Percentiles rank a stretch among this genome's conserved stretches.
Conservation (phyloP, 2,329 filamentous ascomycete genomes). For the Pyrenochaeta sp. region DNA sequence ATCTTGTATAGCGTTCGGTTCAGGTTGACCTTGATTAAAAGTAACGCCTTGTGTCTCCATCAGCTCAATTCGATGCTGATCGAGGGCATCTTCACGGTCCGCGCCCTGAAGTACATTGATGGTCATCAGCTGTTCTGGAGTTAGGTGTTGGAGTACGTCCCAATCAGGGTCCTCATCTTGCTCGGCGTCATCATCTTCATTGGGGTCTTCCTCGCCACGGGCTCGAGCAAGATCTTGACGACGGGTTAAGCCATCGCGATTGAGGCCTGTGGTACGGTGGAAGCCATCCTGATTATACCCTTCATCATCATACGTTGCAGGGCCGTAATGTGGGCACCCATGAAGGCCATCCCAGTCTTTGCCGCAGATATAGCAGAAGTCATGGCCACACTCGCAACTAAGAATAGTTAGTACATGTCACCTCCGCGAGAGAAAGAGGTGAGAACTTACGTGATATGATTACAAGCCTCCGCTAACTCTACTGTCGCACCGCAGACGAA, state of each 20-base stretch:
- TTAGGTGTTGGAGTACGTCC: slow-evolving; percentile 26
- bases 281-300: slow-evolving; percentile 45
- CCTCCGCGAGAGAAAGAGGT: neutral
- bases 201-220: slow-evolving; percentile 3
- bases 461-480: slow-evolving; percentile 45
- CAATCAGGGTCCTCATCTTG: slow-evolving; percentile 15
- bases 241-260: slow-evolving; percentile 32
- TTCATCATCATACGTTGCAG: slow-evolving; percentile 37
- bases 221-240: slow-evolving; percentile 14
- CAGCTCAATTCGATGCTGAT: slow-evolving; percentile 25
- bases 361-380: slow-evolving; percentile 48
- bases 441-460: slow-evolving; percentile 38
- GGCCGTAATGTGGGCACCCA: slow-evolving; percentile 43
- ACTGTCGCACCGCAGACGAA: slow-evolving; percentile 32
- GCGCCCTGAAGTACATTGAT: slow-evolving; percentile 17
- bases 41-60: slow-evolving; percentile 23
- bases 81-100: slow-evolving; percentile 19
- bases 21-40: slow-evolving; percentile 6
- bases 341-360: slow-evolving; percentile 37
- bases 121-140: slow-evolving; percentile 10
- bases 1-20: neutral
- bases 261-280: slow-evolving; percentile 36
- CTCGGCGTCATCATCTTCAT: slow-evolving; percentile 17
- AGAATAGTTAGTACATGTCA: slow-evolving; percentile 2
- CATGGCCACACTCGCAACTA: slow-evolving; percentile 37